Base-by-base conservation (phyloP, 2,329 filamentous ascomycete genomes). In the Claviceps arundinis region DNA sequence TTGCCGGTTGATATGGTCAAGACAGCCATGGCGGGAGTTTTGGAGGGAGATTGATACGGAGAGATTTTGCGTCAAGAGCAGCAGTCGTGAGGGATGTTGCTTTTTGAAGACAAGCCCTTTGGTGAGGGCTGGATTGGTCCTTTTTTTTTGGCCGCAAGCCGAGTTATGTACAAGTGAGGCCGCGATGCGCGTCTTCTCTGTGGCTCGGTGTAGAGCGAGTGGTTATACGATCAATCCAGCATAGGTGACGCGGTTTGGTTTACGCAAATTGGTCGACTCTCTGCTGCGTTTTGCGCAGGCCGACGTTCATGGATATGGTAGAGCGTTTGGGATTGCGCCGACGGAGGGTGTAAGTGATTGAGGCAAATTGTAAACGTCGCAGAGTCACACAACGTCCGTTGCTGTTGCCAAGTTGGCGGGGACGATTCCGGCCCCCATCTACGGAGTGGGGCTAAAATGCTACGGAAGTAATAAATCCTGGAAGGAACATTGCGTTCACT, bases 1-100 rank as follows among this genome's bases (percentile, higher is more conserved):
- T 59, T 57, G 55, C 61, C 59, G 45, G 63, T 64, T 37, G 61
- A 58, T 47, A 65, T 61, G 46, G 62, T 66, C 54, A 65, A 60
- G 48, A 63, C 62, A 34, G 64, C 64, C 65, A 65, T 65, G 52
- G 51, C 54, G 54, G 19, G 22, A 26, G 26, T 9, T 16, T 16
- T 16, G 16, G n/a, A 34, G 34, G 8, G 16, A 2, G 19, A 2
- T 5, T 6, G 22, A 42, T 13, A 42, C 41, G 11, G 30, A 34
- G 46, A 17, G 46, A 17, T 11, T 17, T n/a, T 19, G 45, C 45
- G n/a, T 17, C 30, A 30, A 47, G 30, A 30, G n/a, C 47, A 16
- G 34, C 38, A 17, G 46, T 22, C 22, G 22, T 14, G 16, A 17
- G 13, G n/a, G 2, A 2, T 9, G 13, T n/a, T 37, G 47, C 6